Evolutionary conservation across 2,329 filamentous ascomycete genomes (phyloP), one percentile per base, ranked within the genome.

Genomic region (Colletotrichum sidae): DNA sequence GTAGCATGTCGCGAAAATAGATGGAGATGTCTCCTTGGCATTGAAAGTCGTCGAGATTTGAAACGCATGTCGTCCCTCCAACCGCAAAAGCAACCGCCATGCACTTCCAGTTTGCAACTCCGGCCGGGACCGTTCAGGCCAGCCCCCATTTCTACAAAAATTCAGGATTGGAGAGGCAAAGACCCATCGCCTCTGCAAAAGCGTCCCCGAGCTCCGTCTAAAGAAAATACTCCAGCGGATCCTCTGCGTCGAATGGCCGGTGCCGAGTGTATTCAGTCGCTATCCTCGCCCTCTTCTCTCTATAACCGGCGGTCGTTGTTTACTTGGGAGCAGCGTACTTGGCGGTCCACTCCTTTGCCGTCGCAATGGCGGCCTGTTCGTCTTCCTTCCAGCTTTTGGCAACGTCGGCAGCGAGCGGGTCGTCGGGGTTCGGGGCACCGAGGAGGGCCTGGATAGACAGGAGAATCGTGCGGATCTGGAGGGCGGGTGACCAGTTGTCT

Each of bases 401-500:
- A 46, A 99, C 96, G 70, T 99, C 95, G 75, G 97, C 96, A 54
- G 96, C 96, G 46, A 99, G 88, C n/a, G 96, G 96, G 75, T 99
- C 96, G 74, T 99, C 96, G 37, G 96, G 96, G 80, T 99, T 99
- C 12, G 96, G 96, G 6, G 96, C 95, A 49, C 96, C 96, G 12
- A 99, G 89, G 33, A 99, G 87, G 55, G 96, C 96, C 80, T 99
- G 96, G 77, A 99, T 99, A 9, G 95, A 98, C 59, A 99, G 89
- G n/a, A 99, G 88, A 71, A 99, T 99, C 7, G 96, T 99, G 69
- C 96, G 91, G 76, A 99, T 99, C 80, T 99, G 96, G 38, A 99
- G 88, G 12, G 96, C 96, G 6, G 96, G 96, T 25, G 95, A 98
- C 96, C 96, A 99, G 85, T 99, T 99, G 78, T 95, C 94, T 97